Base-by-base conservation (phyloP, 2,329 filamentous ascomycete genomes). In the Fusarium foetens region DNA sequence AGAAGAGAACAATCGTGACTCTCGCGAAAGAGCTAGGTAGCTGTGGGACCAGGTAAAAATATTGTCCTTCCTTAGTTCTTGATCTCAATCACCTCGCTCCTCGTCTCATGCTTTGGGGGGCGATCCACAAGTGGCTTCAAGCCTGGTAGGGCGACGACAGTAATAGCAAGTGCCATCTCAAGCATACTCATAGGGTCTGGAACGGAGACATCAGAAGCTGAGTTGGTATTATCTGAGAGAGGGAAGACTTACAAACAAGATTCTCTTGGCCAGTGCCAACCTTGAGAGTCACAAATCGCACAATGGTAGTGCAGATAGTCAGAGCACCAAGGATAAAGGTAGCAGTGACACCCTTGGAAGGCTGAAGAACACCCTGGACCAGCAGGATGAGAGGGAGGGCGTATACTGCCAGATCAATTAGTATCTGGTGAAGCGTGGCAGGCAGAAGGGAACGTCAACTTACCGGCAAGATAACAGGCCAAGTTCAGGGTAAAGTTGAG, bases 401-500 rank as follows among this genome's bases (percentile, higher is more conserved):
- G 55, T 81, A 81, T 23, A 81, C 79, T 81, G 17, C 11, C 16
- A 2, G 0, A 0, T 4, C 7, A 4, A 2, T 78, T 16, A 76
- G 58, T 6, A 13, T 5, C 0, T 25, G 8, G 8, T 10, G 17
- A 25, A 7, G 12, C 6, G 1, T 3, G 6, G 6, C 5, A 6
- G 25, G 25, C 25, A 25, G 25, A 25, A 25, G 10, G 5, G 5
- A n/a, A 5, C 2, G 31, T 25, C 14, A 4, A 58, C 72, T 38
- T 68, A 80, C 79, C 78, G 29, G 75, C 75, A 25, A 81, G 55
- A 33, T 81, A 81, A 25, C 77, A 80, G 5, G 80, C 75, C 57
- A 81, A 33, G 58, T 81, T 81, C 23, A 81, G 61, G 0, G 79
- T 77, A 23, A 81, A 81, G 61, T 81, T 81, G 45, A 80, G 74